Base-by-base conservation (phyloP, 106 monocot species). In the Allium sativum region DNA sequence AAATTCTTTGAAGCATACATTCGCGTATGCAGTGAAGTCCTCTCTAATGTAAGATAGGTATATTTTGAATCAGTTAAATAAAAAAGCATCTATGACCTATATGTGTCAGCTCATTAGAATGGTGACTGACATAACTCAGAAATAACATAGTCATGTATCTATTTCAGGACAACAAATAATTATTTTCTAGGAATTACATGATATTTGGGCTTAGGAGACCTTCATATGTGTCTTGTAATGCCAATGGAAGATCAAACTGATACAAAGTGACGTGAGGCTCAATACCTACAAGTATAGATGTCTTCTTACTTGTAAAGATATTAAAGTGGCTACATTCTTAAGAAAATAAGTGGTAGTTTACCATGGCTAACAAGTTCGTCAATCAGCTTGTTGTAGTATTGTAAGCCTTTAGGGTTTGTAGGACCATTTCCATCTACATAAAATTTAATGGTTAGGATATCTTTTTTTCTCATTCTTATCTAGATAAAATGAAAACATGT, bases 1-100 rank as follows among this genome's bases (percentile, higher is more conserved):
- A 12, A 84, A 80, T 59, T 77, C 77, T 42, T 56, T 73, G 59
- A 84, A 84, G 73, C 84, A 84, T 8, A 73, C 73, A 31, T 84
- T 52, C 0, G 84, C 84, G 55, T 74, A 80, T 31, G 76, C 69
- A 4, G 69, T 73, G 73, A 70, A 84, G 55, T 84, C 84, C 12
- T 84, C 80, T 53, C 84, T 80, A 73, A 31, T 31, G 31, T 31
- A 31, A 31, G 31, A 31, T 3, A 31, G 5, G 31, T 2, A 31
- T 31, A 31, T 31, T 31, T 31, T 31, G 31, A 3, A 31, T 31
- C 31, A 31, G 31, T 31, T 31, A 5, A 31, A 2, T 31, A 31
- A 31, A 31, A 1, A 31, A 3, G 5, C 5, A 31, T 31, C 0
- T 31, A 31, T 31, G 31, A 31, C 31, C 5, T 5, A 31, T 31